Conservation (phyloP, 345 rosid species). For the Reutealis trisperma region DNA sequence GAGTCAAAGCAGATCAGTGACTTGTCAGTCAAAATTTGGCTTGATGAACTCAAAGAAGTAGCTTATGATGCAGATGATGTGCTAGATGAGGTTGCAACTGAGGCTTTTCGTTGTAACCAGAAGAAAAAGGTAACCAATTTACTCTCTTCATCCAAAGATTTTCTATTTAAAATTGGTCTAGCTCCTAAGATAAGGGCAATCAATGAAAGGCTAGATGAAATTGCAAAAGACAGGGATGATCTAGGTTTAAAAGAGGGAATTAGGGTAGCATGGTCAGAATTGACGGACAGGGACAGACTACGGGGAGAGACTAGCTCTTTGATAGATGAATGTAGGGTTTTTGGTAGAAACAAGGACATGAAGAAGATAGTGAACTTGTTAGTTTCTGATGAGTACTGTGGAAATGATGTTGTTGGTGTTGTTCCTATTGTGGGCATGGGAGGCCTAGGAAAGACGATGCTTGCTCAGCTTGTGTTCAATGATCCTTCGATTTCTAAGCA, state of each 20-base stretch:
- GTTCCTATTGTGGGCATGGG: conserved; percentile 32
- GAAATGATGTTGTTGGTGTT: conserved; percentile 22
- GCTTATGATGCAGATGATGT: conserved; percentile 27
- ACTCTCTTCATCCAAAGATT: not conserved
- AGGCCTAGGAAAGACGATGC: conserved; percentile 27
- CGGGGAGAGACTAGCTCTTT: conserved; percentile 11
- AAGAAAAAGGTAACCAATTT: conserved; percentile 4
- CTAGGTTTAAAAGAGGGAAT: conserved; percentile 19
- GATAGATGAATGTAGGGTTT: conserved; percentile 14
- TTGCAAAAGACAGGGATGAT: conserved; percentile 11
- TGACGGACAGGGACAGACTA: conserved; percentile 6
- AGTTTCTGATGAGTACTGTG: conserved; percentile 4
- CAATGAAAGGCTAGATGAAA: conserved; percentile 21
- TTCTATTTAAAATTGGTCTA: not conserved
- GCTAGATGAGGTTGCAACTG: conserved; percentile 24
- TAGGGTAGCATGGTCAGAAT: not conserved
- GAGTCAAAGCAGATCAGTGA: conserved; percentile 19
- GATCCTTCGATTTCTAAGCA: not conserved
- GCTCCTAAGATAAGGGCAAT: conserved; percentile 15
- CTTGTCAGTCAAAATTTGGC: conserved; percentile 19
- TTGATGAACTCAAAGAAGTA: conserved; percentile 21
- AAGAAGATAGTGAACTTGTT: conserved; percentile 11
- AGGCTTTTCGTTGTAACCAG: conserved; percentile 14
- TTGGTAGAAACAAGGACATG: conserved; percentile 20
- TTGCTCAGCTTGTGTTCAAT: conserved; percentile 19